A percentile compares a stretch with the other conserved stretches of the same genome.
phyloP scores from a whole-genome alignment of 352 stramenopile species.

The Globisporangium canariense region DNA sequence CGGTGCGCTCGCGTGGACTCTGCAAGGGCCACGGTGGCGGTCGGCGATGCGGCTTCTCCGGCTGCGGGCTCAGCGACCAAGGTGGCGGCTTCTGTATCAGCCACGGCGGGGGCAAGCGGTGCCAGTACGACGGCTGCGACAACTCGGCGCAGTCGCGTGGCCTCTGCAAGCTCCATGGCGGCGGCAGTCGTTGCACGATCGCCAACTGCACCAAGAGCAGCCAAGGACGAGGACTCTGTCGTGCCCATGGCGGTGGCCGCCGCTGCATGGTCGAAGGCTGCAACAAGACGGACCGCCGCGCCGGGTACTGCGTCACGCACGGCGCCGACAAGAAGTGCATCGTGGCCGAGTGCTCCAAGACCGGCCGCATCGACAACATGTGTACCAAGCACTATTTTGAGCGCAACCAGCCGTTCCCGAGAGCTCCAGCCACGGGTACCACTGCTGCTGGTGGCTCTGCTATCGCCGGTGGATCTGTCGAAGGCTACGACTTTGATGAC shows the following conservation, averaged over 20 bases:
- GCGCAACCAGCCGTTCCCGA: slow-evolving; percentile 42
- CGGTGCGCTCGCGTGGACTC: slow-evolving; percentile 69
- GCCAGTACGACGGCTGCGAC: slow-evolving; percentile 65
- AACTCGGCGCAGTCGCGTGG: slow-evolving; percentile 84
- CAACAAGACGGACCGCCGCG: slow-evolving; percentile 80
- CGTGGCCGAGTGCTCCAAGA: slow-evolving; percentile 79
- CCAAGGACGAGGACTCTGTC: slow-evolving; percentile 78
- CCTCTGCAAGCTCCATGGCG: slow-evolving; percentile 78
- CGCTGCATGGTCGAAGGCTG: slow-evolving; percentile 83
- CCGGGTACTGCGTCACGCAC: slow-evolving; percentile 77
- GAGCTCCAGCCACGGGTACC: background rate
- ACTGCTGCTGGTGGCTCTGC: background rate
- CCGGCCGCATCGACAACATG: slow-evolving; percentile 76
- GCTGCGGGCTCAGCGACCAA: slow-evolving; percentile 74
- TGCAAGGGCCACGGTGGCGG: slow-evolving; percentile 82
- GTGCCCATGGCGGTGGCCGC: slow-evolving; percentile 75
- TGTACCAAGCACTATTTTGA: slow-evolving; percentile 87
- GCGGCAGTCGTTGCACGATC: slow-evolving; percentile 73
- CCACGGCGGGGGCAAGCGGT: slow-evolving; percentile 81
- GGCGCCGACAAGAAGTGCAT: slow-evolving; percentile 82
- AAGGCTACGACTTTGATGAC: slow-evolving; percentile 9
- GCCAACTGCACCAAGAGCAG: slow-evolving; percentile 85
- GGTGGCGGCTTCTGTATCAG: slow-evolving; percentile 81
- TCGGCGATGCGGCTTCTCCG: slow-evolving; percentile 59
- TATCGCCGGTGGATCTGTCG: background rate